Conservation (phyloP, 75 land plant genomes). For the Sequoiadendron giganteum region DNA sequence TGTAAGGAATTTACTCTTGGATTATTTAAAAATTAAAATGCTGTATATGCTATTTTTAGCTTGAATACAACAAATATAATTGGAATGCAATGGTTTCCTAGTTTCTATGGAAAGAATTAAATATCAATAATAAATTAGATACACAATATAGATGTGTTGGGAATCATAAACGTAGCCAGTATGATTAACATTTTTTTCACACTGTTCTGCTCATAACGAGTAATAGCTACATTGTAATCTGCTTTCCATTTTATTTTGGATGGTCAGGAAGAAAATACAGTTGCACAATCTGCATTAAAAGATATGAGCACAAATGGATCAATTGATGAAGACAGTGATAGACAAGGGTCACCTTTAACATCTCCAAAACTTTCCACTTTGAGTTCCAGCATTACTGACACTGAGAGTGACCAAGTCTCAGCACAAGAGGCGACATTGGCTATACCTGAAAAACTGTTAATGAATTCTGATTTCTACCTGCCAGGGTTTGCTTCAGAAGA, state of each 20-base stretch:
- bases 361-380: not conserved
- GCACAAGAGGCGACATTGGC: slow-evolving; percentile 45
- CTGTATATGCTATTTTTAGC: not conserved
- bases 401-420: not conserved
- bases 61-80: not conserved
- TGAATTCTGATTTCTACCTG: slow-evolving; percentile 15
- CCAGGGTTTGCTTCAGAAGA: slow-evolving; percentile 10
- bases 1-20: slow-evolving; percentile 22
- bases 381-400: not conserved
- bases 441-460: slow-evolving; percentile 33
- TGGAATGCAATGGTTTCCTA: not conserved
- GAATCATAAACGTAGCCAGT: not conserved
- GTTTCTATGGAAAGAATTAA: not conserved
- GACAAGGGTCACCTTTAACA: not conserved
- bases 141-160: not conserved
- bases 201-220: not conserved
- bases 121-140: not conserved
- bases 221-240: not conserved
- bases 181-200: not conserved
- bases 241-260: not conserved
- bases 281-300: not conserved
- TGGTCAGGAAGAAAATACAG: not conserved
- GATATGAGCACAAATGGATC: not conserved
- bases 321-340: slow-evolving; percentile 6
- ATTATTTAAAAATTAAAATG: not conserved